Base-by-base conservation (phyloP, 1,284 basidiomycete species). In the Tilletiaria anomala region DNA sequence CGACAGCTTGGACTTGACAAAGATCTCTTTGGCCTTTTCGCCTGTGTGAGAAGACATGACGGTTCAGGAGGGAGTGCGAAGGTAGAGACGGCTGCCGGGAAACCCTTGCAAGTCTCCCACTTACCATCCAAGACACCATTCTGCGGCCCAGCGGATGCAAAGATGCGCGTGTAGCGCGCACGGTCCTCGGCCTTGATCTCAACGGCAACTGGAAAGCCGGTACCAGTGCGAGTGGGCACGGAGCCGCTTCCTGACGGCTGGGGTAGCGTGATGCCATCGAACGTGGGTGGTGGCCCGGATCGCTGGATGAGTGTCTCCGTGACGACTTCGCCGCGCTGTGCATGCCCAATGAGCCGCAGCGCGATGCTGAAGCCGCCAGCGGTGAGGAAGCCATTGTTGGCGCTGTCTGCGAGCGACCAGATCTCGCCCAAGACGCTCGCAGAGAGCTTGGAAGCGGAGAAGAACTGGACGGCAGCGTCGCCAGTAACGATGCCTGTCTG, bases 351-450 rank as follows among this genome's bases (percentile, higher is more conserved):
- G 34, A 97, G 73, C 42, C 93, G 76, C 19, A 93, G 73, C 6
- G 85, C 88, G 47, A 83, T 83, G 79, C 61, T 87, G 82, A 64
- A 66, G 5, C 53, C 43, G 12, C 54, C 53, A 3, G 57, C 51
- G 3, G 55, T 59, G 43, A 99, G 53, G 43, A 62, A 65, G 16
- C 63, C 63, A 35, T 65, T 64, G 51, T 65, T 65, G 26, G 45
- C 81, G 39, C 82, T 80, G 72, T 99, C 93, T 32, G 88, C 80
- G 47, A 96, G 71, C 41, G 74, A 76, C 91, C 93, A 99, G 56
- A 99, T 81, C 71, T 93, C 83, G 32, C 88, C 87, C 45, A 97
- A 78, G 17, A 42, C 47, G 26, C 18, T 31, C 18, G 45, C 40
- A 6, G 63, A 53, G 8, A 62, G 55, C 32, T 52, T 53, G 23